Evolutionary conservation across 306 rosid genomes (phyloP).

Genomic region (Hylodesmum podocarpum): DNA sequence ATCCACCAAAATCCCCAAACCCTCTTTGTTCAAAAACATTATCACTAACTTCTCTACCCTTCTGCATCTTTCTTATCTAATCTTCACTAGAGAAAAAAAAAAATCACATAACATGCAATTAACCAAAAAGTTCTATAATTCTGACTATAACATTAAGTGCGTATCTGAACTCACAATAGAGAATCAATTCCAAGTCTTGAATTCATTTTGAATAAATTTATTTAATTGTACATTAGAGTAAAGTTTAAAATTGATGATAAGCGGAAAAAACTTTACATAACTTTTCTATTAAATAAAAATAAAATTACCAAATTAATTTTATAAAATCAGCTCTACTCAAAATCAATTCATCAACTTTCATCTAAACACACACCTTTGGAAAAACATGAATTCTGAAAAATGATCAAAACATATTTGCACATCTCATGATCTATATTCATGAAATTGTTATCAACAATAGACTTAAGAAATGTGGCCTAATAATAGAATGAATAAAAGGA

Average conservation of each 20-base stretch:
- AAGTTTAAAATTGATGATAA: too few species aligned
- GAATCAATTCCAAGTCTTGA: too few species aligned
- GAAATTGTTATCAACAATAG: background rate
- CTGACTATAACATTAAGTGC: background rate
- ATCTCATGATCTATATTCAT: background rate
- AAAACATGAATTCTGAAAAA: background rate
- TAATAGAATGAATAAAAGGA: background rate
- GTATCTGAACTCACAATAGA: too few species aligned
- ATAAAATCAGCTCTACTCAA: too few species aligned
- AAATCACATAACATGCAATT: background rate
- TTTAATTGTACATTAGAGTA: too few species aligned
- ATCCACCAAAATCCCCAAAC: conserved; percentile 43
- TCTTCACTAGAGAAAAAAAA: conserved; percentile 13
- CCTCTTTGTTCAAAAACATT: conserved; percentile 35
- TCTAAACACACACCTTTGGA: background rate
- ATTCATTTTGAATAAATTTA: too few species aligned
- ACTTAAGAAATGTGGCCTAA: too few species aligned
- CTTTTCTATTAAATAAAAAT: too few species aligned
- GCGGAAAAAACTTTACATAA: too few species aligned
- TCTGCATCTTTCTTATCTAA: conserved; percentile 48
- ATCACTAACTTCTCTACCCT: conserved; percentile 42
- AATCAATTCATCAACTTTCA: too few species aligned
- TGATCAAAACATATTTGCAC: background rate
- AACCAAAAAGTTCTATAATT: background rate
- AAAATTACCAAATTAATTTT: too few species aligned